phyloP scores from a whole-genome alignment of 2,329 filamentous ascomycete species.

The Fusarium guadeloupense region DNA sequence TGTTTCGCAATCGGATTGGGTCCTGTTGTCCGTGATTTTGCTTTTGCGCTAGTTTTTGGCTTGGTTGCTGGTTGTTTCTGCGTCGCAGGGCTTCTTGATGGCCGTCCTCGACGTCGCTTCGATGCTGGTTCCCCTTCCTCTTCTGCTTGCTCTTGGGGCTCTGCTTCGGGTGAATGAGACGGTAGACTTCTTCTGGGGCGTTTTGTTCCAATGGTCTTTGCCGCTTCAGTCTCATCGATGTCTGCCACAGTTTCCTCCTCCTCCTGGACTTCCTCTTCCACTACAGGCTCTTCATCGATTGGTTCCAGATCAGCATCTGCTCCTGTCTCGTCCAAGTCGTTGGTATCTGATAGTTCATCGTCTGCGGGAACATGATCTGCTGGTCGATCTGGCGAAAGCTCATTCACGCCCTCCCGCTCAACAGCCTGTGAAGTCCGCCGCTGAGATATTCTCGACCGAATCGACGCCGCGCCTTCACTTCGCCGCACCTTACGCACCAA shows the following conservation, averaged over 20 bases:
- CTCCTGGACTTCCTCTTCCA: constrained; percentile 31
- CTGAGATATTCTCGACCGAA: constrained; percentile 44
- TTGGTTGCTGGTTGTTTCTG: constrained; percentile 52
- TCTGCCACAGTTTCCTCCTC: constrained; percentile 49
- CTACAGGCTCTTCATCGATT: constrained; percentile 35
- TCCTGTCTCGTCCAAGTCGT: neutral
- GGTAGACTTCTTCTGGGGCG: constrained; percentile 51
- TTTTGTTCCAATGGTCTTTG: constrained; percentile 54
- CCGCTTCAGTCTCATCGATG: constrained; percentile 55
- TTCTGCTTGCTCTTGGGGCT: constrained; percentile 47
- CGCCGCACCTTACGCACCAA: constrained; percentile 53
- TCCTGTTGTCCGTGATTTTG: constrained; percentile 32
- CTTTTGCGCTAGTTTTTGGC: constrained; percentile 23
- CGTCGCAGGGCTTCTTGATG: constrained; percentile 52
- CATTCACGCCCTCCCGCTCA: constrained; percentile 42
- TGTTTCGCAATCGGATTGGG: constrained; percentile 37
- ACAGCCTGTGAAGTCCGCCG: constrained; percentile 33
- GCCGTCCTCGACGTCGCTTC: constrained; percentile 51
- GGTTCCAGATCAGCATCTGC: constrained; percentile 1
- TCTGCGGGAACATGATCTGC: constrained; percentile 9
- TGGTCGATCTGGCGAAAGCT: constrained; percentile 47
- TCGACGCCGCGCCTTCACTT: constrained; percentile 46
- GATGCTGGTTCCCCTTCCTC: constrained; percentile 48
- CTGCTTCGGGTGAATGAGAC: constrained; percentile 54
- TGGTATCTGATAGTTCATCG: constrained; percentile 21